Conservation (phyloP, 352 stramenopile species). For the Globisporangium lucens region DNA sequence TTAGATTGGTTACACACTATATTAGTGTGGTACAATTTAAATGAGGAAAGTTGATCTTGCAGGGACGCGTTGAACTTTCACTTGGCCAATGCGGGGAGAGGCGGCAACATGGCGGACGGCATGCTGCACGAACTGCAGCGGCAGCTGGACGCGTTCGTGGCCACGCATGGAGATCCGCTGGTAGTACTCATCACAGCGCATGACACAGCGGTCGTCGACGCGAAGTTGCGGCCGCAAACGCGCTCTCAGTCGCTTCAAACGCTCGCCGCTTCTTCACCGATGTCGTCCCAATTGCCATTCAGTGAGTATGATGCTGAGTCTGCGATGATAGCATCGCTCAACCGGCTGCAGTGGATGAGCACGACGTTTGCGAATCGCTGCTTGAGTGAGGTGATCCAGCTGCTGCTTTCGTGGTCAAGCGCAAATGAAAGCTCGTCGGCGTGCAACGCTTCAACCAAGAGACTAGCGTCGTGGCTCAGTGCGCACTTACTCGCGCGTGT, state of each 20-base stretch:
- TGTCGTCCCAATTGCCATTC: background rate
- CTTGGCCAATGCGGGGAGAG: background rate
- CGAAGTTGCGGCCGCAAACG: slow-evolving; percentile 1
- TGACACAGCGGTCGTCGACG: slow-evolving; percentile 5
- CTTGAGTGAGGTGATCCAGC: slow-evolving; percentile 9
- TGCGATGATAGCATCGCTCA: slow-evolving; percentile 14
- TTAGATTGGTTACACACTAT: no score
- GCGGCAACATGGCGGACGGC: slow-evolving; percentile 8
- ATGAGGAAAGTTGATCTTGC: slow-evolving; percentile 1
- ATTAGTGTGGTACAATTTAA: background rate
- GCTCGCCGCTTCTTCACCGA: background rate
- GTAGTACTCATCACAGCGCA: slow-evolving; percentile 3
- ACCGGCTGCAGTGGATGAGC: slow-evolving; percentile 30
- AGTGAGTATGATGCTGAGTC: background rate
- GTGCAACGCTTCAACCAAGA: background rate
- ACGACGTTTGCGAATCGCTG: slow-evolving; percentile 6
- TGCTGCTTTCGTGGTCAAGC: slow-evolving; percentile 6
- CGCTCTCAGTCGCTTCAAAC: background rate
- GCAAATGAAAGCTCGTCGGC: background rate
- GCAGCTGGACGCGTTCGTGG: slow-evolving; percentile 58
- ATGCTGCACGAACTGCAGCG: slow-evolving; percentile 46
- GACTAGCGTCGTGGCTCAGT: slow-evolving; percentile 44
- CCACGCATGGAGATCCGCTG: slow-evolving; percentile 25
- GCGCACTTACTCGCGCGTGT: slow-evolving; percentile 35
- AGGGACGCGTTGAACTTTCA: background rate